Conservation (phyloP, 2,329 filamentous ascomycete species). For the Cordyceps javanica region DNA sequence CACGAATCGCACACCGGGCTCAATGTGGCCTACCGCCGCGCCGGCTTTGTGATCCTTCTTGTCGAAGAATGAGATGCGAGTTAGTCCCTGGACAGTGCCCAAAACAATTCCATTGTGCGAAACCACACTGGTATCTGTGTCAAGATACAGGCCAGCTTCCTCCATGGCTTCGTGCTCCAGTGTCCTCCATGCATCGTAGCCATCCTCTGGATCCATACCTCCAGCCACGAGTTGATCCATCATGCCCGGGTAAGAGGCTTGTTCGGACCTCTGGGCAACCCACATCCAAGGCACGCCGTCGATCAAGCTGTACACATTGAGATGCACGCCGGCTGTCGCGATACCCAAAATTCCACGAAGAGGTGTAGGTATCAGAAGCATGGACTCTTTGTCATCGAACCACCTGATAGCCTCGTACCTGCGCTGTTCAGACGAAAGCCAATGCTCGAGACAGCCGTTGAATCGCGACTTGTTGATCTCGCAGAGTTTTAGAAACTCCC, state of each 20-base stretch:
- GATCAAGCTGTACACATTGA: conserved; percentile 27
- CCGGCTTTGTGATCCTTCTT: conserved; percentile 26
- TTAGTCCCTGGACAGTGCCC: conserved; percentile 20
- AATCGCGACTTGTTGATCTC: conserved; percentile 21
- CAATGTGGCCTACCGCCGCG: conserved; percentile 27
- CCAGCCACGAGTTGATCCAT: conserved; percentile 33
- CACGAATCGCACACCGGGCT: conserved; percentile 32
- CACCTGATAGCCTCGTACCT: conserved; percentile 25
- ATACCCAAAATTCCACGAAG: conserved; percentile 30
- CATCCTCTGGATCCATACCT: conserved; percentile 26
- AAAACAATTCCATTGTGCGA: conserved; percentile 19
- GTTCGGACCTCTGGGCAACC: conserved; percentile 27
- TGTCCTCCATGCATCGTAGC: conserved; percentile 22
- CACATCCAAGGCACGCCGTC: conserved; percentile 15
- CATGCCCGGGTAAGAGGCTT: conserved; percentile 28
- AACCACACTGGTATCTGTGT: background rate
- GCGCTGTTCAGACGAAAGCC: conserved; percentile 18
- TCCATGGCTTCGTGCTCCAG: conserved; percentile 28
- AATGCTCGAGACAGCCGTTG: conserved; percentile 21
- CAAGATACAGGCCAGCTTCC: conserved; percentile 24
- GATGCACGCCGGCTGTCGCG: conserved; percentile 30
- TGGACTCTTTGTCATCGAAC: conserved; percentile 14
- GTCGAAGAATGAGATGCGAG: conserved; percentile 29
- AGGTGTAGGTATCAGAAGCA: conserved; percentile 26
- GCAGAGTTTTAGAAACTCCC: conserved; percentile 21